These are phyloP conservation scores for Ganoderma lingzhi DNA, from an alignment of 1,284 basidiomycete species.

Conservation along the genomic window DNA sequence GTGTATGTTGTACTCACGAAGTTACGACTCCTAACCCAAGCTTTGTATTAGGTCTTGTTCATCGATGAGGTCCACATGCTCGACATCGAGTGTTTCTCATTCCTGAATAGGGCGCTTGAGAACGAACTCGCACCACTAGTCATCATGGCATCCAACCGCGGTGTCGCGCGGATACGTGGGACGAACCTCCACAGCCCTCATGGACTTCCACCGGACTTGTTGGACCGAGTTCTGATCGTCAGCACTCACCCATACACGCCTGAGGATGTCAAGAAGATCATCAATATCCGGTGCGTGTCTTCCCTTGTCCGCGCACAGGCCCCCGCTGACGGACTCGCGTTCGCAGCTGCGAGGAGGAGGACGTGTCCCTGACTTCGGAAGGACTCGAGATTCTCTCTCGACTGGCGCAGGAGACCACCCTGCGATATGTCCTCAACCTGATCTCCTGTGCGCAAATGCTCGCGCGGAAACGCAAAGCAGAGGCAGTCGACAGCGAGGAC, in stretches of 20 bases:
- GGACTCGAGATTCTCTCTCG: slow-evolving; percentile 83
- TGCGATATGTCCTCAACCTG: slow-evolving; percentile 91
- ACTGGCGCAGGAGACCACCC: slow-evolving; percentile 88
- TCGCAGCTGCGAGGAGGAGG: slow-evolving; percentile 91
- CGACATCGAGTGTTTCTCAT: slow-evolving; percentile 99
- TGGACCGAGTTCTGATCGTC: slow-evolving; percentile 96
- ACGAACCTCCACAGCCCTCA: slow-evolving; percentile 96
- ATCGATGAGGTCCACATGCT: slow-evolving; percentile 99
- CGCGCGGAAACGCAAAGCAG: slow-evolving; percentile 81
- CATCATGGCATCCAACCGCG: slow-evolving; percentile 98
- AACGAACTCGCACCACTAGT: slow-evolving; percentile 94
- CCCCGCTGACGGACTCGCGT: not conserved
- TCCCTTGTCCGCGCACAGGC: not conserved
- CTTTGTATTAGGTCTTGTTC: slow-evolving; percentile 75
- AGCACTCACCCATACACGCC: slow-evolving; percentile 90
- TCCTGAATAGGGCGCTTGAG: slow-evolving; percentile 96
- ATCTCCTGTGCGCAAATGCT: slow-evolving; percentile 91
- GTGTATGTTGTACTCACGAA: slow-evolving; percentile 43
- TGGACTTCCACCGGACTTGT: slow-evolving; percentile 93
- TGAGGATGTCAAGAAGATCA: slow-evolving; percentile 90
- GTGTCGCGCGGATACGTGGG: slow-evolving; percentile 94
- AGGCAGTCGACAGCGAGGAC: slow-evolving; percentile 84
- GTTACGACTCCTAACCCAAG: not conserved
- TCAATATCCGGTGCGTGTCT: slow-evolving; percentile 85
- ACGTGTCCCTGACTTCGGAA: slow-evolving; percentile 84